Conservation (phyloP, 1,284 basidiomycete genomes). For the Mycosarcoma maydis region DNA sequence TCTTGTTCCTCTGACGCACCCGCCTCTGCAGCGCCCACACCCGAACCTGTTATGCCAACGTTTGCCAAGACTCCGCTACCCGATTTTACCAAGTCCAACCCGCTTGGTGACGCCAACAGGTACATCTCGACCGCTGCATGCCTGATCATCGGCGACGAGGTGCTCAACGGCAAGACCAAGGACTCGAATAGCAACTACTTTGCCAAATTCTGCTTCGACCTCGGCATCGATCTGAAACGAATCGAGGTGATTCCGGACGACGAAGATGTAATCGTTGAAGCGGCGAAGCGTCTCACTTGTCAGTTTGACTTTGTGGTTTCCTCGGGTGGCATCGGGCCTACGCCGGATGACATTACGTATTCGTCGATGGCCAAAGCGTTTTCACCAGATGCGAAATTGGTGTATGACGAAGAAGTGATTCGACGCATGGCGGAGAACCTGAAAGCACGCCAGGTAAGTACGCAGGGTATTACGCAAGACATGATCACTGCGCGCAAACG, state of each 20-base stretch:
- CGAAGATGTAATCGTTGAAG: conserved; percentile 86
- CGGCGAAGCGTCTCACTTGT: conserved; percentile 79
- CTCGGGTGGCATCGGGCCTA: conserved; percentile 61
- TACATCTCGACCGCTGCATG: conserved; percentile 58
- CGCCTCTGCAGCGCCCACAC: background rate
- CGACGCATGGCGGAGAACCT: conserved; percentile 78
- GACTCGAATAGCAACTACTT: conserved; percentile 78
- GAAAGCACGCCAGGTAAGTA: conserved; percentile 73
- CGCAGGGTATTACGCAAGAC: conserved; percentile 74
- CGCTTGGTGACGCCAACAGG: conserved; percentile 36
- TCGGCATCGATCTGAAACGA: conserved; percentile 65
- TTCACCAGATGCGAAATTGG: conserved; percentile 70
- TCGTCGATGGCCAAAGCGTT: conserved; percentile 86
- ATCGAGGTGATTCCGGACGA: conserved; percentile 93
- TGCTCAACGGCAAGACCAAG: conserved; percentile 74
- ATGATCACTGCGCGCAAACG: conserved; percentile 58
- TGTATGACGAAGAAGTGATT: conserved; percentile 82
- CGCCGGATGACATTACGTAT: conserved; percentile 77
- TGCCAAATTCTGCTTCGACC: conserved; percentile 67
- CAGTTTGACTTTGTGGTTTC: conserved; percentile 50
- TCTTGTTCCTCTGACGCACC: conserved; percentile 1
- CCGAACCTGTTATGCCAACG: conserved; percentile 29
- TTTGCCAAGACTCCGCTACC: conserved; percentile 48
- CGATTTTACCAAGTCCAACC: conserved; percentile 26
- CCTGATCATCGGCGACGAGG: conserved; percentile 75